Evolutionary conservation across 768 basidiomycete species (phyloP).

Genomic region (Butyriboletus loyo): DNA sequence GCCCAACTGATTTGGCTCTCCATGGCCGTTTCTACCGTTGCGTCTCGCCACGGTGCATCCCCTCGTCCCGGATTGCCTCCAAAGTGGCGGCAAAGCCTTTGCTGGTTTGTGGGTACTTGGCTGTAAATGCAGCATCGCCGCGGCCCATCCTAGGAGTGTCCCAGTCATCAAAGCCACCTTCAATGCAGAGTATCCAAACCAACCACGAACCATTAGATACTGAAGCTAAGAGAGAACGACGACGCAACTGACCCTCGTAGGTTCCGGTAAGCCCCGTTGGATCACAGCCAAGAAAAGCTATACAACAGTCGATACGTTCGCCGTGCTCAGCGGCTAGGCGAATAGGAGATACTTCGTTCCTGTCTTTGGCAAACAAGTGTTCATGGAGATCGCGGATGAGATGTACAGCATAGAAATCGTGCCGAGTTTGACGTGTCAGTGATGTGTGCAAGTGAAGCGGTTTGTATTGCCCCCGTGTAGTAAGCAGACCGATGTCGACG

Average conservation of each 20-base stretch:
- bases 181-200: constrained; percentile 42
- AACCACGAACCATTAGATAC: background rate
- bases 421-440: constrained; percentile 34
- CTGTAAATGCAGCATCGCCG: too few relatives aligned
- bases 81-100: too few relatives aligned
- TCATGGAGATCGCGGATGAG: constrained; percentile 67
- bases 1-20: too few relatives aligned
- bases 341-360: constrained; percentile 70
- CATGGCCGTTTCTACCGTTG: too few relatives aligned
- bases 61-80: too few relatives aligned
- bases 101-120: too few relatives aligned
- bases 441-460: constrained; percentile 50
- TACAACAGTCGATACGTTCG: constrained; percentile 60
- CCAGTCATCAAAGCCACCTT: constrained; percentile 66
- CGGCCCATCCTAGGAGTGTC: too few relatives aligned
- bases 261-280: constrained; percentile 49
- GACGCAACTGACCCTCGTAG: constrained; percentile 59
- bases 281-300: constrained; percentile 66
- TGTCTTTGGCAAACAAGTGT: constrained; percentile 64
- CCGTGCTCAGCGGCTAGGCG: constrained; percentile 79
- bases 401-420: constrained; percentile 51
- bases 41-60: too few relatives aligned
- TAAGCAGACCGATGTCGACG: constrained; percentile 71
- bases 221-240: background rate
- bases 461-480: constrained; percentile 58